phyloP scores from a whole-genome alignment of 2,329 filamentous ascomycete genomes.

The Trichoderma gracile region DNA sequence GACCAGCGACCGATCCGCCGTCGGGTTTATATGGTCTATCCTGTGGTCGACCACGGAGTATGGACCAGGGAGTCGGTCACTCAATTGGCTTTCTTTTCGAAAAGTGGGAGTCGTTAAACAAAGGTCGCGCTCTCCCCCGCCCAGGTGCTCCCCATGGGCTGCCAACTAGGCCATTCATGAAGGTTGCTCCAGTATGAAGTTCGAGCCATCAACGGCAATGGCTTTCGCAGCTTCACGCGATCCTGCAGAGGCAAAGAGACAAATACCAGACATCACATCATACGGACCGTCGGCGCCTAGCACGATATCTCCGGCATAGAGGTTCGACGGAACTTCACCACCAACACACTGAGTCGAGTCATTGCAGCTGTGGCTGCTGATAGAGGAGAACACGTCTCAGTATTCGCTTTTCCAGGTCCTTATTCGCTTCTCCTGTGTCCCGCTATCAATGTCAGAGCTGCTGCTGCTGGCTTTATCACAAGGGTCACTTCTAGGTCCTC shows the following conservation, averaged over 20 bases:
- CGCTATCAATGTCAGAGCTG: background rate
- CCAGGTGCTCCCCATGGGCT: background rate
- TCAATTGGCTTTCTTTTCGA: background rate
- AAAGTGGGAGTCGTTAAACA: background rate
- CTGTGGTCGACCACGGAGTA: background rate
- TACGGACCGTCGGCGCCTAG: background rate
- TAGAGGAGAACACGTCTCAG: background rate
- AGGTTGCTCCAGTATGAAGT: background rate
- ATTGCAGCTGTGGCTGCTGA: background rate
- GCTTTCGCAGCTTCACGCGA: background rate
- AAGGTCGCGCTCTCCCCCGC: background rate
- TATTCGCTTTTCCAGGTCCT: background rate
- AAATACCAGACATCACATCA: background rate
- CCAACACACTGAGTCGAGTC: background rate
- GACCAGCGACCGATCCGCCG: slow-evolving; percentile 1
- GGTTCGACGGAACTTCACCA: background rate
- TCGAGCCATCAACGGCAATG: background rate
- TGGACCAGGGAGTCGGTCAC: background rate
- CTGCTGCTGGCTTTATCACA: too few relatives aligned
- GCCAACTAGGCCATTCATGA: background rate
- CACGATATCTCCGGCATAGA: background rate
- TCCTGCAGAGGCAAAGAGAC: background rate
- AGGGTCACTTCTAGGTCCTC: too few relatives aligned
- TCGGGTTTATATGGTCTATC: background rate
- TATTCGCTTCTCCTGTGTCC: background rate